A percentile compares a stretch with the other conserved stretches of the same genome.
phyloP scores from a whole-genome alignment of 208 protist genomes.

The Leishmania lainsoni region DNA sequence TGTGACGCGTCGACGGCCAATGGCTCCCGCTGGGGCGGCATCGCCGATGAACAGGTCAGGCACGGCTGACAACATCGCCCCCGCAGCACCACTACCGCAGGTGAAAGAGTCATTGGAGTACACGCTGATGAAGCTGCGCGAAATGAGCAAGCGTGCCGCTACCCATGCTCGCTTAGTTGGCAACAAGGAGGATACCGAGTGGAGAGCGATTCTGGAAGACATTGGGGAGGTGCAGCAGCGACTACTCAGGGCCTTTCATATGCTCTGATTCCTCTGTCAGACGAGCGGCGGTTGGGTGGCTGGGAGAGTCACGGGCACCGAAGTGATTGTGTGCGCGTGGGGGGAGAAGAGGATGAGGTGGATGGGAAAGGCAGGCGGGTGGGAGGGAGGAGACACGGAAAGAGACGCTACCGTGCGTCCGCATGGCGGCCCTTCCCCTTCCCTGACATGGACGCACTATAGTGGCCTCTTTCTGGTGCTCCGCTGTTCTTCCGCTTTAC shows the following conservation, averaged over 20 bases:
- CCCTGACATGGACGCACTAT: background rate
- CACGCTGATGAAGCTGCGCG: slow-evolving; percentile 53
- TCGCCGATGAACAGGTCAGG: slow-evolving; percentile 10
- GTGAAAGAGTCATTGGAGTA: slow-evolving; percentile 53
- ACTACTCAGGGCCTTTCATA: slow-evolving; percentile 41
- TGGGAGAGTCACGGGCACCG: background rate
- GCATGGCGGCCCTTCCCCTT: background rate
- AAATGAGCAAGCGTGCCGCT: slow-evolving; percentile 40
- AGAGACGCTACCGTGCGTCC: background rate
- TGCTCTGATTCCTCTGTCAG: slow-evolving; percentile 8
- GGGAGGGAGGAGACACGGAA: background rate
- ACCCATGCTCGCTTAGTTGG: slow-evolving; percentile 10
- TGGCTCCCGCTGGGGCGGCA: background rate
- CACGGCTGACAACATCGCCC: background rate
- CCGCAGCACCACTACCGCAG: slow-evolving; percentile 7
- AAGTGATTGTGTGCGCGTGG: background rate
- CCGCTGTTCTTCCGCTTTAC: background rate
- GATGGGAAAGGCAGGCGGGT: background rate
- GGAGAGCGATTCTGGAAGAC: slow-evolving; percentile 44
- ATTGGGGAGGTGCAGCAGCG: slow-evolving; percentile 48
- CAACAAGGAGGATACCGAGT: slow-evolving; percentile 14
- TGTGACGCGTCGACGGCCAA: background rate
- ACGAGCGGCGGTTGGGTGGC: background rate
- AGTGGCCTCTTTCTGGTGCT: background rate
- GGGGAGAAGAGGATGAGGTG: background rate